Base-by-base conservation (phyloP, 2,329 filamentous ascomycete genomes). In the Xylaria sp. region DNA sequence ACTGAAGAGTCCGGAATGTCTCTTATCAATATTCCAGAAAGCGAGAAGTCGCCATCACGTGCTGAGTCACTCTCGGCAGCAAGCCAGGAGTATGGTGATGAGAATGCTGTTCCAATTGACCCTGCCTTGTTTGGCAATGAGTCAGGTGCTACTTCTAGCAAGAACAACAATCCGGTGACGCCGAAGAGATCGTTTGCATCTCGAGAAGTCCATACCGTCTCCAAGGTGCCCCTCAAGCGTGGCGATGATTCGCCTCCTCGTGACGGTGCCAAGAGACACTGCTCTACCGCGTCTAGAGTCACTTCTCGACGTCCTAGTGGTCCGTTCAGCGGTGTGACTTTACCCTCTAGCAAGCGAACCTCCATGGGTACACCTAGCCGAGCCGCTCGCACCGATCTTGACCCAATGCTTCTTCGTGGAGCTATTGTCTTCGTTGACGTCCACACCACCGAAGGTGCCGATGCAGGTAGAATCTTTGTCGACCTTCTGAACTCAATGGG, bases 341-440 rank as follows among this genome's bases (percentile, higher is more conserved):
- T 83, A 14, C 83, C 84, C 0, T n/a, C n/a, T n/a, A 78, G 71
- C 15, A 84, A 85, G 72, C 78, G 76, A 53, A 66, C 68, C 1
- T 68, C 62, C 4, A 72, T 82, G 33, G 84, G 80, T 14, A 88
- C 85, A 0, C 86, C 86, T 2, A 82, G 82, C 2, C 82, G 83
- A 37, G 87, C 85, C 21, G 83, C 85, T 19, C 82, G 83, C 5
- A 79, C 79, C 1, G 82, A 88, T 57, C 67, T 87, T 9, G 79
- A 87, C 67, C 76, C 81, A 3, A 72, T 74, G 0, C 74, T 91
- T 3, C 81, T 94, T 2, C 83, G 84, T 19, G 92, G 92, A 1
- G 90, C 88, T 15, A 86, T 92, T 2, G 90, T 95, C 4, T 92
- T 89, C 72, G 91, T 95, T 1, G 92, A 97, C 74, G 92, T 96